Percentiles rank a stretch among this genome's conserved stretches.
Conservation (phyloP, 2,329 filamentous ascomycete species). For the Davidsoniella neocaledoniae region DNA sequence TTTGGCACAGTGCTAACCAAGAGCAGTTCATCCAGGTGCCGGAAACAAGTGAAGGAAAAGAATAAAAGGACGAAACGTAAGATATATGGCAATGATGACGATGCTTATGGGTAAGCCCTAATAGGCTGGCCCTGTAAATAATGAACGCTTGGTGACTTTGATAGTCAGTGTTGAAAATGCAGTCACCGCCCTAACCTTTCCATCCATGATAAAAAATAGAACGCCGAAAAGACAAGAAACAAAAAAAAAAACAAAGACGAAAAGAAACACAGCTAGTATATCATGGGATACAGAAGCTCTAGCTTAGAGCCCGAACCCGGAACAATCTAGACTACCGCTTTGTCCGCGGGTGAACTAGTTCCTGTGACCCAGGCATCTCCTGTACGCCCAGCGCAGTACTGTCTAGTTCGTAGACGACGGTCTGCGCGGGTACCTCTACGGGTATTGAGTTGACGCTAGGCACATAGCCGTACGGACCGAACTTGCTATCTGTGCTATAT, state of each 20-base stretch:
- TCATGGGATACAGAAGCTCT: not conserved
- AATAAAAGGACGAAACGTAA: too few relatives aligned
- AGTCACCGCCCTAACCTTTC: too few relatives aligned
- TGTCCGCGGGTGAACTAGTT: slow-evolving; percentile 10
- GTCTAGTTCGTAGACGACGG: slow-evolving; percentile 10
- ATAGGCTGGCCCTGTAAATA: too few relatives aligned
- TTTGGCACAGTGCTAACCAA: too few relatives aligned
- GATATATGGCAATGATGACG: too few relatives aligned
- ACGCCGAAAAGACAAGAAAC: not conserved
- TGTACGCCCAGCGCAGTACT: slow-evolving; percentile 5
- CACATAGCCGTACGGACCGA: slow-evolving; percentile 1
- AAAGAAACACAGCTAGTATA: not conserved
- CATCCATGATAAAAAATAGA: too few relatives aligned
- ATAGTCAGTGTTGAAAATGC: too few relatives aligned
- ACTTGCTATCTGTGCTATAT: not conserved
- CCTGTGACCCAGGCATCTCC: slow-evolving; percentile 7
- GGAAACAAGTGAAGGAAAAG: too few relatives aligned
- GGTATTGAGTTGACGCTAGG: slow-evolving; percentile 1
- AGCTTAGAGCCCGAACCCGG: too few relatives aligned
- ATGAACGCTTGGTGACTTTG: too few relatives aligned
- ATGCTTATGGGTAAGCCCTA: too few relatives aligned
- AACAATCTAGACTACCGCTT: not conserved
- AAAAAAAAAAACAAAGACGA: not conserved
- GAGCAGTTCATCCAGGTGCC: too few relatives aligned
- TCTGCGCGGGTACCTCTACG: slow-evolving; percentile 5